These are phyloP conservation scores for Phytophthora hibernalis DNA, from an alignment of 352 stramenopile species.

Conservation along the genomic window DNA sequence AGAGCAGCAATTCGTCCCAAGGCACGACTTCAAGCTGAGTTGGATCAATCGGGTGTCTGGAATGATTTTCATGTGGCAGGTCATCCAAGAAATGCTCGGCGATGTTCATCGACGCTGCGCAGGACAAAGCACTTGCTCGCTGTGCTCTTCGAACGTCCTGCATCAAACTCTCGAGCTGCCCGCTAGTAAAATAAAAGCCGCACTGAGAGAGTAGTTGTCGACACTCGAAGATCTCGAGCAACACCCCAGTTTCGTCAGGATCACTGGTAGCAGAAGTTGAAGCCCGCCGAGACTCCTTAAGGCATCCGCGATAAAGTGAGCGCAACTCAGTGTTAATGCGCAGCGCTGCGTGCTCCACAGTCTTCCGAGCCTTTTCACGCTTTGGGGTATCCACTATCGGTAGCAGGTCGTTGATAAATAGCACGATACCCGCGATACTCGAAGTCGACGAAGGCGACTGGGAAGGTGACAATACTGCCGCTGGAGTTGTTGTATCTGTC, in stretches of 20 bases:
- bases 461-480: constrained; percentile 9
- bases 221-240: constrained; percentile 64
- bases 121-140: constrained; percentile 33
- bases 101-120: constrained; percentile 23
- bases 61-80: constrained; percentile 31
- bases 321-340: constrained; percentile 73
- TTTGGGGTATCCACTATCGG: constrained; percentile 21
- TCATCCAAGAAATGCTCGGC: constrained; percentile 19
- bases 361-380: constrained; percentile 53
- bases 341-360: constrained; percentile 58
- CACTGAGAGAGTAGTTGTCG: constrained; percentile 54
- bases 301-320: constrained; percentile 62
- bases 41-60: constrained; percentile 26
- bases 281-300: constrained; percentile 33
- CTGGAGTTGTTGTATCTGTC: constrained; percentile 3
- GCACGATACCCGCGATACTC: constrained; percentile 39
- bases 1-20: constrained; percentile 54
- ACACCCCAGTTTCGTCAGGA: constrained; percentile 28
- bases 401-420: constrained; percentile 68
- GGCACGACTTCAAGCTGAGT: constrained; percentile 40
- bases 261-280: constrained; percentile 12
- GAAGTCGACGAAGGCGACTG: constrained; percentile 16
- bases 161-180: constrained; percentile 50
- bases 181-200: constrained; percentile 48
- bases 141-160: constrained; percentile 47